Evolutionary conservation across 2,329 filamentous ascomycete genomes (phyloP), one percentile per base, ranked within the genome.

Genomic region (Rhynchosporium agropyri): DNA sequence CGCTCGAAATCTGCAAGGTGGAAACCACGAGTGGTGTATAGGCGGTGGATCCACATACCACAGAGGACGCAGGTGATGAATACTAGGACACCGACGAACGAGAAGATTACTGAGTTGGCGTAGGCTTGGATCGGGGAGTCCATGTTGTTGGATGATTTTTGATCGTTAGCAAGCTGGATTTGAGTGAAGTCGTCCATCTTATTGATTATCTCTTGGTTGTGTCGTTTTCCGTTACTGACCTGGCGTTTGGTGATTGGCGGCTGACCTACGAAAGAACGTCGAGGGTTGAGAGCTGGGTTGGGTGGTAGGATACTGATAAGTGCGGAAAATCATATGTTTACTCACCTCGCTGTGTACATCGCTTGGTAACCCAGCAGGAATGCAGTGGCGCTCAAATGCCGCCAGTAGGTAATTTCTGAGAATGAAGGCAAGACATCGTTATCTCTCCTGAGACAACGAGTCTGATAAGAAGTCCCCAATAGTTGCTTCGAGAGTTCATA

Each of bases 1-100:
- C 40, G 58, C 38, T 62, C 20, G 40, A 68, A 69, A 33, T 69
- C 66, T 4, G 57, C 53, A n/a, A 67, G 48, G 42, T 67, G 59
- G 43, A 65, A 67, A 1, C 65, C 59, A 3, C 61, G 60, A 1
- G 49, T 64, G 4, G 20, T 61, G 45, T 55, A 65, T 3, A 60
- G 42, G 15, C 54, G 58, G 20, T 63, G 50, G 13, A 48, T 50
- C 36, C 46, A 65, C 12, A 63, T 56, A 9, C 50, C 45, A 31
- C 42, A 10, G 13, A 60, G 36, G 0, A 63, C 36, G 33, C 42
- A 49, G 20, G 31, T 42, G 26, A 60, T 51, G 36, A 51, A 60
- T 13, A 20, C 49, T 5, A 65, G 46, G 33, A 67, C n/a, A 15
- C 55, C 60, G 8, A 67, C 12, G 40, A 68, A 45, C 15, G 59